Percentiles rank a stretch among this genome's conserved stretches.
These are phyloP conservation scores for Tremellales sp. DNA, from an alignment of 1,284 basidiomycete species.

Conservation along the genomic window DNA sequence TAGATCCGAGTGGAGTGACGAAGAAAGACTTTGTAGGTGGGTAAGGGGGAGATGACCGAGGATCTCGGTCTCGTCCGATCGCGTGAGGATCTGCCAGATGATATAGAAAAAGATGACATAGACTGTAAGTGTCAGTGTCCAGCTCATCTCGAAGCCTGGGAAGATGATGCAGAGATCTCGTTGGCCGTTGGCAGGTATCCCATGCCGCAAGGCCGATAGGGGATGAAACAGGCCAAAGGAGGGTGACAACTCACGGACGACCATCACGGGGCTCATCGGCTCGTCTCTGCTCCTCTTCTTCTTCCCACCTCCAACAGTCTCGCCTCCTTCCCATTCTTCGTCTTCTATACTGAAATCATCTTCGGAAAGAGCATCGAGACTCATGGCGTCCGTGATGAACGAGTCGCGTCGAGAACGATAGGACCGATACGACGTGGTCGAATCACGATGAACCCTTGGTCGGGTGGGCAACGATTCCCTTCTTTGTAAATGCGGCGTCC, in stretches of 20 bases:
- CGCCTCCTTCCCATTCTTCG: neutral
- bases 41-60: constrained; percentile 29
- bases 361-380: no score
- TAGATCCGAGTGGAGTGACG: constrained; percentile 7
- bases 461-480: no score
- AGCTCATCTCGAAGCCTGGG: neutral
- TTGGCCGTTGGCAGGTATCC: neutral
- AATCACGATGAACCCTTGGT: no score
- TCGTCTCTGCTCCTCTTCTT: constrained; percentile 31
- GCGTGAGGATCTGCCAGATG: constrained; percentile 43
- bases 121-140: constrained; percentile 20
- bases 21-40: constrained; percentile 10
- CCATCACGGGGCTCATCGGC: constrained; percentile 40
- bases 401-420: neutral
- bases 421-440: neutral
- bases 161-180: neutral
- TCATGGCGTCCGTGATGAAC: neutral
- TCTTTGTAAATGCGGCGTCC: no score
- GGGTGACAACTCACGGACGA: constrained; percentile 31
- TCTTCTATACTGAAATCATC: neutral
- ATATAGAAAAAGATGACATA: constrained; percentile 42
- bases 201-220: no score
- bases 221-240: neutral
- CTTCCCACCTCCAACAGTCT: neutral
- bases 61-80: constrained; percentile 41